Evolutionary conservation across 1,284 basidiomycete genomes (phyloP).

Genomic region (Thelephora terrestris): DNA sequence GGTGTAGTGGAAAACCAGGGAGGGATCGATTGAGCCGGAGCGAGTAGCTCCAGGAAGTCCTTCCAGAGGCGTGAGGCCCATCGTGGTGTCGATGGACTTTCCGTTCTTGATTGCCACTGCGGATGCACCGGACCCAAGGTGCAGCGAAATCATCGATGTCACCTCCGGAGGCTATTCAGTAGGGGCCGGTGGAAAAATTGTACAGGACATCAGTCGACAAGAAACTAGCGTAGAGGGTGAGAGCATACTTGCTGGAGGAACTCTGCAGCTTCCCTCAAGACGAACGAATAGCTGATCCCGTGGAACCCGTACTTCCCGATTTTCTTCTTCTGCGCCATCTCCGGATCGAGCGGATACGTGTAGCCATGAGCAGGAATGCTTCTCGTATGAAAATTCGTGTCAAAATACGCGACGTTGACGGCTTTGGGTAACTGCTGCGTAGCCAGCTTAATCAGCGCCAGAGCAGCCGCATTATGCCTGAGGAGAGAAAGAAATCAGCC

Average conservation of each 20-base stretch:
- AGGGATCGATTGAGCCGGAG: constrained; percentile 72
- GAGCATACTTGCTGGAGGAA: constrained; percentile 43
- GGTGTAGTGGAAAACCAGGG: constrained; percentile 79
- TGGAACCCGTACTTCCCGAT: constrained; percentile 87
- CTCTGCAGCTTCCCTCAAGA: constrained; percentile 46
- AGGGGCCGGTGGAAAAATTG: background rate
- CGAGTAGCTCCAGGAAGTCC: constrained; percentile 85
- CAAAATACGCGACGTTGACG: constrained; percentile 66
- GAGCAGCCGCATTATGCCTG: constrained; percentile 54
- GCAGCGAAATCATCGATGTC: constrained; percentile 64
- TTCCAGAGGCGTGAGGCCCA: constrained; percentile 71
- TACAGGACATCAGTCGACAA: background rate
- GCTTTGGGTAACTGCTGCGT: constrained; percentile 53
- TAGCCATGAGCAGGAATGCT: constrained; percentile 66
- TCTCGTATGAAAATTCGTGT: constrained; percentile 70
- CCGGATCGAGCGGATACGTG: constrained; percentile 66
- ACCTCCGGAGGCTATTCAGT: constrained; percentile 27
- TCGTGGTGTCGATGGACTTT: constrained; percentile 69
- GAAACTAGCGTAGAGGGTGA: no score
- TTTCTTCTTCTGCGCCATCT: constrained; percentile 49
- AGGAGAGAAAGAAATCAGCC: background rate
- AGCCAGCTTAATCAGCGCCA: constrained; percentile 53
- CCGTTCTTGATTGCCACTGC: constrained; percentile 64
- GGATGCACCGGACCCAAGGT: constrained; percentile 83
- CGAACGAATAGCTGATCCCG: constrained; percentile 59